Base-by-base conservation (phyloP, 257 asterid genomes). In the Gardenia jasminoides region DNA sequence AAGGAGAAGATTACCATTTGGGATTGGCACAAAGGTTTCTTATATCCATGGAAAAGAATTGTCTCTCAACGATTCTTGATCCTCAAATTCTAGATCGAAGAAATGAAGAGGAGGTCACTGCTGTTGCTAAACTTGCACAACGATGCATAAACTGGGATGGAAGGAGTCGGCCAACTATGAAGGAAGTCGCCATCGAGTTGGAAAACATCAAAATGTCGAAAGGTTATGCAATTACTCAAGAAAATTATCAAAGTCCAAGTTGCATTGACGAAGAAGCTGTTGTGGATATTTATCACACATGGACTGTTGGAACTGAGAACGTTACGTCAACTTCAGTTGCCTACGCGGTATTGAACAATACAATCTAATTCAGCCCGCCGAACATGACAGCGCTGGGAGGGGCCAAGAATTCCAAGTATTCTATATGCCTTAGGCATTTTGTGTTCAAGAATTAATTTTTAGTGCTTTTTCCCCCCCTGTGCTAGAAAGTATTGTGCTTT, bases 81-180 rank as follows among this genome's bases (percentile, higher is more conserved):
- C 36, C 41, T 8, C 41, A 61, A 15, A 10, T 75, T 12, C 0
- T 17, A 12, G 59, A 41, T 6, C 30, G 41, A 3, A 65, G 41
- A 31, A 59, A 76, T 46, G 15, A 61, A 28, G 46, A 26, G 41
- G 71, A 76, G 54, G 24, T 62, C 0, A 47, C n/a, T 5, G 26
- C 58, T 13, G n/a, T 61, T n/a, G 79, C 79, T 61, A 24, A 26
- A 46, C 70, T 61, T n/a, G 79, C 71, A 6, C 7, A 61, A n/a
- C 12, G 22, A 9, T 76, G 58, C 70, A 5, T 58, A 1, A 13
- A 26, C n/a, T 61, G 61, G 28, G 43, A 75, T 1, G 79, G 79
- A 2, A 43, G n/a, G 71, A n/a, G 39, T 24, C 61, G 79, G 28
- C 79, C 72, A 36, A 76, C 72, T 8, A 76, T 76, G 79, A 62